A percentile compares a stretch with the other conserved stretches of the same genome.
phyloP scores from a whole-genome alignment of 2,329 filamentous ascomycete species.

The Arachnomyces sp. region DNA sequence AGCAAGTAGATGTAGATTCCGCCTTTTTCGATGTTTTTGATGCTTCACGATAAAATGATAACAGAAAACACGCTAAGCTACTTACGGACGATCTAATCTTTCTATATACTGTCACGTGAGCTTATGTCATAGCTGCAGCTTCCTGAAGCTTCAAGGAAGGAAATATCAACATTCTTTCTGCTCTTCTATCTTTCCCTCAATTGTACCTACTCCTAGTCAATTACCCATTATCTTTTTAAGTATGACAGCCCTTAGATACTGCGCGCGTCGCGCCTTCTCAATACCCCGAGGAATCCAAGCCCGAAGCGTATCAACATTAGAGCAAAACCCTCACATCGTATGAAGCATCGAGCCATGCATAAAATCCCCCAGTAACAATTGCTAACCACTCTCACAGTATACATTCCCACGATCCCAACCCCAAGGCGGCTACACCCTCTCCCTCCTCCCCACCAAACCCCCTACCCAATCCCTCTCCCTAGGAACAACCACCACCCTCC shows the following conservation, averaged over 20 bases:
- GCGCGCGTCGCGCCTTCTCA: constrained; percentile 15
- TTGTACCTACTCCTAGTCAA: neutral
- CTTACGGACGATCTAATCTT: neutral
- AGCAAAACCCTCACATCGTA: constrained; percentile 33
- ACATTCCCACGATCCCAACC: constrained; percentile 31
- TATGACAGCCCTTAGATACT: neutral
- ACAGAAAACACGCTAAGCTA: neutral
- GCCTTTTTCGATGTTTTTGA: constrained; percentile 3
- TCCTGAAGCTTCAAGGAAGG: neutral
- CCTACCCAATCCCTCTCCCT: constrained; percentile 47
- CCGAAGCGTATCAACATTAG: constrained; percentile 29
- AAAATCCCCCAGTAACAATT: neutral
- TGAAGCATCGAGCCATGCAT: constrained; percentile 7
- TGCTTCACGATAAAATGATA: neutral
- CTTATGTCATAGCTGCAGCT: too few relatives aligned
- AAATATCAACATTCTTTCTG: constrained; percentile 1
- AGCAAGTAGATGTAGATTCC: neutral
- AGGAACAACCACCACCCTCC: constrained; percentile 46
- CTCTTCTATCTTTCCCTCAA: constrained; percentile 3
- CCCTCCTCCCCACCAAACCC: constrained; percentile 49
- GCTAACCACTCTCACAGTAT: constrained; percentile 11
- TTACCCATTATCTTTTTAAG: neutral
- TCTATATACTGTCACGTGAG: neutral
- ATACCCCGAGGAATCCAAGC: constrained; percentile 18
- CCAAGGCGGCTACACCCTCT: constrained; percentile 39